These are phyloP conservation scores for Dendrobium nobile DNA, from an alignment of 106 monocot species.

Conservation along the genomic window DNA sequence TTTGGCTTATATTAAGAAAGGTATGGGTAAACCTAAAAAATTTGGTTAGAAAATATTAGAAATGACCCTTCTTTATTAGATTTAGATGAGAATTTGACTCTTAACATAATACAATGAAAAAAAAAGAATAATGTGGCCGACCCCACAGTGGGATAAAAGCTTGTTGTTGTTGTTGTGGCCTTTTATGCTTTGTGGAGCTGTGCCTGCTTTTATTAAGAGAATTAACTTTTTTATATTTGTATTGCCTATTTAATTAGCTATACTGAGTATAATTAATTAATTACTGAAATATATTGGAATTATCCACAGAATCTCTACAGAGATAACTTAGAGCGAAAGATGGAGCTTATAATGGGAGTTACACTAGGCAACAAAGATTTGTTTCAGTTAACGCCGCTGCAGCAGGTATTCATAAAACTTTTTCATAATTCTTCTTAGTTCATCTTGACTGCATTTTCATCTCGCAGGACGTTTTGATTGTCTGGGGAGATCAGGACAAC, in stretches of 20 bases:
- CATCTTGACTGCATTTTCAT: background rate
- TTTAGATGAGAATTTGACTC: no score
- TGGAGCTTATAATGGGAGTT: constrained; percentile 38
- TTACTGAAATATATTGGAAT: background rate
- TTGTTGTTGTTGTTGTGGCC: no score
- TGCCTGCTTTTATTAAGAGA: no score
- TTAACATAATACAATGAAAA: no score
- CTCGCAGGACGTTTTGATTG: constrained; percentile 11
- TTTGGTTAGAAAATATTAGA: no score
- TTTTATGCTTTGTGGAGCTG: no score
- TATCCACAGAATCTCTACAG: constrained; percentile 28
- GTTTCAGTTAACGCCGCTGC: constrained; percentile 42
- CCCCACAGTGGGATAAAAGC: no score
- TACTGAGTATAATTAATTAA: background rate
- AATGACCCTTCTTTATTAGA: no score
- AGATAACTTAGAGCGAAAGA: constrained; percentile 37
- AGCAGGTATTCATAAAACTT: constrained; percentile 10
- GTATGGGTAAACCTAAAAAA: no score
- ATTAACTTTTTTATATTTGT: no score
- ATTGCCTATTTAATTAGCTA: background rate
- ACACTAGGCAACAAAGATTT: constrained; percentile 32
- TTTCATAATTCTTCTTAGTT: background rate
- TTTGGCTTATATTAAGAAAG: no score
- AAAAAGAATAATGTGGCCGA: no score
- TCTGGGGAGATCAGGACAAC: constrained; percentile 39